Evolutionary conservation across 2,329 filamentous ascomycete species (phyloP).

Genomic region (Mycosphaerella sp.): DNA sequence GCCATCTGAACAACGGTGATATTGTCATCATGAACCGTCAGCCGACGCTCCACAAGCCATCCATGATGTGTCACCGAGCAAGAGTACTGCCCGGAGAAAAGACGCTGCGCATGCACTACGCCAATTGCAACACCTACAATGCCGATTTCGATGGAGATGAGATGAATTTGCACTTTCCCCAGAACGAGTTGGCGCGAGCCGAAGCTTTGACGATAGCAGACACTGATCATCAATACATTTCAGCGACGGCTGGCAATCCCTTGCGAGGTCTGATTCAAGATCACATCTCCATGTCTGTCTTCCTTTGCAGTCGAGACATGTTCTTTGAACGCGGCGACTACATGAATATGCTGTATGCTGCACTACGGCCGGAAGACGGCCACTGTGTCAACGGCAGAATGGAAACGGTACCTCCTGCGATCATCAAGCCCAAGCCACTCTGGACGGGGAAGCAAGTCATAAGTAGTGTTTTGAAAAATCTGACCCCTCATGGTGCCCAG

Average conservation of each 20-base stretch:
- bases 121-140: slow-evolving; percentile 99
- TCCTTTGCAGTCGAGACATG: slow-evolving; percentile 82
- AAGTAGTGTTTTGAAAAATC: slow-evolving; percentile 86
- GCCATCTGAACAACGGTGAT: slow-evolving; percentile 92
- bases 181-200: slow-evolving; percentile 88
- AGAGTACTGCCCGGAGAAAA: slow-evolving; percentile 89
- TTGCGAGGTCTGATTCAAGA: slow-evolving; percentile 95
- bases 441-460: slow-evolving; percentile 98
- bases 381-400: slow-evolving; percentile 80
- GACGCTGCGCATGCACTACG: slow-evolving; percentile 99
- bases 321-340: slow-evolving; percentile 86
- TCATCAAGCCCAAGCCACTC: slow-evolving; percentile 70
- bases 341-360: slow-evolving; percentile 87
- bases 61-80: slow-evolving; percentile 96
- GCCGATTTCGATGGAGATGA: slow-evolving; percentile 99
- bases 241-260: slow-evolving; percentile 86
- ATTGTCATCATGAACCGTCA: slow-evolving; percentile 99
- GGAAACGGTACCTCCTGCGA: slow-evolving; percentile 69
- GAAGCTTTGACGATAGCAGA: slow-evolving; percentile 92
- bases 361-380: slow-evolving; percentile 79
- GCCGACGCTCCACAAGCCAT: slow-evolving; percentile 94
- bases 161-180: slow-evolving; percentile 99
- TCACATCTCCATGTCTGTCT: slow-evolving; percentile 90
- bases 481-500: slow-evolving; percentile 68
- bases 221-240: slow-evolving; percentile 95